These are phyloP conservation scores for Blakeslea trispora DNA, from an alignment of 371 early-diverging fungal genomes.

Conservation along the genomic window DNA sequence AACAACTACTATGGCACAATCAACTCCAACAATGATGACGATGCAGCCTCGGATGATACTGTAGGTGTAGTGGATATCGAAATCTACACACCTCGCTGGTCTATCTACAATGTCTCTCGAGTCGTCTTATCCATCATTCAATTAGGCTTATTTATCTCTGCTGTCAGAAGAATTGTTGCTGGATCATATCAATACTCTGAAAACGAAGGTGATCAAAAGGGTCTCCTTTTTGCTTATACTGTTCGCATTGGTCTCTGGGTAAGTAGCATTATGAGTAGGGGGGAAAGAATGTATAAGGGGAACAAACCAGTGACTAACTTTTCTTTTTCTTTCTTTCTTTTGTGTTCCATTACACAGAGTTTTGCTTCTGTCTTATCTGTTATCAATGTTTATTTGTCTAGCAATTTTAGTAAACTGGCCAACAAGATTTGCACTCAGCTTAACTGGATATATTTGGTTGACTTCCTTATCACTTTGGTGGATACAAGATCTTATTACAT, in stretches of 20 bases:
- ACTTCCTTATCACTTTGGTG: constrained; percentile 25
- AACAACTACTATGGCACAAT: background rate
- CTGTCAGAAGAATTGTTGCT: background rate
- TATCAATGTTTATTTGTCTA: constrained; percentile 21
- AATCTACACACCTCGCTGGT: constrained; percentile 10
- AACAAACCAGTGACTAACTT: background rate
- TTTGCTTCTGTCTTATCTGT: constrained; percentile 28
- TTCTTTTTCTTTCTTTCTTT: background rate
- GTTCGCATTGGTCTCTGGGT: constrained; percentile 20
- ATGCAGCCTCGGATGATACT: background rate
- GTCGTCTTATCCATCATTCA: constrained; percentile 7
- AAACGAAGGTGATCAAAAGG: constrained; percentile 5
- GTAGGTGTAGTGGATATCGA: constrained; percentile 3
- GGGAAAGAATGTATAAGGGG: background rate
- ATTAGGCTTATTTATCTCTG: constrained; percentile 5
- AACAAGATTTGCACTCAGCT: constrained; percentile 36
- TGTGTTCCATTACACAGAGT: constrained; percentile 11
- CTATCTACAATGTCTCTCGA: constrained; percentile 15
- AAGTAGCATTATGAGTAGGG: background rate
- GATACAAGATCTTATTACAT: constrained; percentile 39
- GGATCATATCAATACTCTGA: background rate
- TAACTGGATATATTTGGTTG: constrained; percentile 28
- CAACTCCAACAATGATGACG: background rate
- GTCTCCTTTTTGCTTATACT: constrained; percentile 5
- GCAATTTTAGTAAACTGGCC: constrained; percentile 15